phyloP scores from a whole-genome alignment of 2,329 filamentous ascomycete species.

The Macrophomina phaseolina region DNA sequence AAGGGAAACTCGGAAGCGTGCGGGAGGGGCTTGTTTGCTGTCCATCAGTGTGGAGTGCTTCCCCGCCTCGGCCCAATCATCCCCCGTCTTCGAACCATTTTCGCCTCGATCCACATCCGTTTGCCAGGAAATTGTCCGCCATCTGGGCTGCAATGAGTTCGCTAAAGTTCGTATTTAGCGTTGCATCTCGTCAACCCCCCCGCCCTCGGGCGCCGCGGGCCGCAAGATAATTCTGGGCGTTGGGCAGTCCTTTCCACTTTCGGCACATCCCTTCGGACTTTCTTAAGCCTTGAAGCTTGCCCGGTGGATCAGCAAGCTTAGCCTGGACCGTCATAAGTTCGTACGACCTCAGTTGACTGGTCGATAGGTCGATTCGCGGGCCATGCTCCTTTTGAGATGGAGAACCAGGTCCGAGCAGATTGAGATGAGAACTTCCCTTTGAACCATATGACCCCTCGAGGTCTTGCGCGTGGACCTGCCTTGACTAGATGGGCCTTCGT shows the following conservation, averaged over 20 bases:
- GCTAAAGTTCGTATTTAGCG: conserved; percentile 10
- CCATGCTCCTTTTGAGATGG: not conserved
- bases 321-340: not conserved
- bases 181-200: not conserved
- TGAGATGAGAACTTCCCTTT: too few relatives aligned
- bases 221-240: not conserved
- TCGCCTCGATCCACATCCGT: not conserved
- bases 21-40: conserved; percentile 14
- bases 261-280: not conserved
- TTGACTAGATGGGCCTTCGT: too few relatives aligned
- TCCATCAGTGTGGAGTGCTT: conserved; percentile 24
- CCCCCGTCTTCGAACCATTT: conserved; percentile 5
- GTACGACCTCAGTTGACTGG: not conserved
- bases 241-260: not conserved
- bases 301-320: conserved; percentile 3
- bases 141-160: not conserved
- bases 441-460: too few relatives aligned
- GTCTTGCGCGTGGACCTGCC: too few relatives aligned
- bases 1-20: conserved; percentile 18
- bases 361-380: not conserved
- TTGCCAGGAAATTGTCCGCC: conserved; percentile 8
- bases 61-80: conserved; percentile 23
- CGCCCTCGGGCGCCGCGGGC: not conserved
- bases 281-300: conserved; percentile 16
- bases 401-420: too few relatives aligned